Percentiles rank a stretch among this genome's conserved stretches.
Evolutionary conservation across 306 rosid genomes (phyloP).

Genomic region (Adenanthera pavonina): DNA sequence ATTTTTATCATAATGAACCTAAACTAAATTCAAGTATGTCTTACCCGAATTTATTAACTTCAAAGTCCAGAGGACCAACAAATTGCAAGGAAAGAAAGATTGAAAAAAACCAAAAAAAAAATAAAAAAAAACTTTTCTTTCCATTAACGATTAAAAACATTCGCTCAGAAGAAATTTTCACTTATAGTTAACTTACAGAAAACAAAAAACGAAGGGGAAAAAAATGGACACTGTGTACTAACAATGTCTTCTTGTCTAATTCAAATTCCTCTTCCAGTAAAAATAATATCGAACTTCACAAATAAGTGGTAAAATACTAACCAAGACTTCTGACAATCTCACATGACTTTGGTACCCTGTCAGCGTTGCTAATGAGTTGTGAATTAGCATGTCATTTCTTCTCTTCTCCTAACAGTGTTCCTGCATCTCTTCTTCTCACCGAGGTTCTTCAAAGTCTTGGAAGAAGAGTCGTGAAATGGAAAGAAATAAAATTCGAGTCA

Average conservation of each 20-base stretch:
- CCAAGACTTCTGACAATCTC: too few species aligned
- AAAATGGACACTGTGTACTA: background rate
- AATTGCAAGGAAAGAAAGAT: background rate
- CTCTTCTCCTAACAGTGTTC: too few species aligned
- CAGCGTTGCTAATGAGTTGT: too few species aligned
- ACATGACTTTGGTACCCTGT: too few species aligned
- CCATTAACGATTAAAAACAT: background rate
- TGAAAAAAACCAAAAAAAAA: background rate
- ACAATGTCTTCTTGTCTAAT: background rate
- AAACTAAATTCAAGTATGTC: constrained; percentile 1
- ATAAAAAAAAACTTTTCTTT: too few species aligned
- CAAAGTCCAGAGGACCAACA: background rate
- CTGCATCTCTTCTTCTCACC: too few species aligned
- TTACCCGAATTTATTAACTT: background rate
- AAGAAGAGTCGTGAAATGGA: too few species aligned
- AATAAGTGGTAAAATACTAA: too few species aligned
- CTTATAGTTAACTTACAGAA: background rate
- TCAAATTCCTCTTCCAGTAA: background rate
- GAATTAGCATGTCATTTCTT: too few species aligned
- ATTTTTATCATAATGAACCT: background rate
- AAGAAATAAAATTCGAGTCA: too few species aligned
- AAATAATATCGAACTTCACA: background rate
- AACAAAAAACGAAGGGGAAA: background rate
- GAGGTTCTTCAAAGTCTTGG: too few species aligned
- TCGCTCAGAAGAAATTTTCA: background rate